Conservation (phyloP, 352 stramenopile species). For the Globisporangium viniferum region DNA sequence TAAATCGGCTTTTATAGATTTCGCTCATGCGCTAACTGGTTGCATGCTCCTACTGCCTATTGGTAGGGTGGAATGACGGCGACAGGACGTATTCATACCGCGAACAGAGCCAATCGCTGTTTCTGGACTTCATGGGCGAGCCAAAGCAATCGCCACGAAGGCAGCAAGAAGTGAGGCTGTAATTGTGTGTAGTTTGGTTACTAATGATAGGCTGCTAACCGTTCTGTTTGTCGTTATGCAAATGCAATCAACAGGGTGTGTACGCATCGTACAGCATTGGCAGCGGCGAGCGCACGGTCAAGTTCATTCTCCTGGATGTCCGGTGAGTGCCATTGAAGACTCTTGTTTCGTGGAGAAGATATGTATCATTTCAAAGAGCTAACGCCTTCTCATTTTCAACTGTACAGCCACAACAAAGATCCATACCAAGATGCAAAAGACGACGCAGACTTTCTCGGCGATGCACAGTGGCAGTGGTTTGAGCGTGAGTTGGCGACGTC, state of each 20-base stretch:
- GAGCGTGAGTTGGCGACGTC: slow-evolving; percentile 75
- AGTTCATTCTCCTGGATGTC: slow-evolving; percentile 86
- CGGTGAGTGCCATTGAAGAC: slow-evolving; percentile 19
- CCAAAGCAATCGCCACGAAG: slow-evolving; percentile 61
- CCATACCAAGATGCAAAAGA: slow-evolving; percentile 41
- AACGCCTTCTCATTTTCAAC: neutral
- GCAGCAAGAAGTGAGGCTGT: slow-evolving; percentile 48
- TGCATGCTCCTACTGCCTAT: neutral
- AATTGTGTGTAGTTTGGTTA: neutral
- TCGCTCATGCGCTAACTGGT: neutral
- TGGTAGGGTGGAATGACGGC: slow-evolving; percentile 55
- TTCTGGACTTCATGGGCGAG: slow-evolving; percentile 82
- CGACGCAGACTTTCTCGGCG: slow-evolving; percentile 71
- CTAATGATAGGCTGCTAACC: neutral
- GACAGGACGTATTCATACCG: slow-evolving; percentile 68
- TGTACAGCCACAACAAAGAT: slow-evolving; percentile 71
- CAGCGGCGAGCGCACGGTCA: slow-evolving; percentile 51
- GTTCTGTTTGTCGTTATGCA: too few species aligned
- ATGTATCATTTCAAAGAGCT: neutral
- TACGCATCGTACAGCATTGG: slow-evolving; percentile 79
- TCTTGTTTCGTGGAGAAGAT: neutral
- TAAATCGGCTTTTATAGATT: neutral
- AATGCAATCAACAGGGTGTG: slow-evolving; percentile 43
- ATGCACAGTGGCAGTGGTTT: slow-evolving; percentile 81
- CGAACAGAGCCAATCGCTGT: slow-evolving; percentile 71